Evolutionary conservation across 495 filamentous ascomycete genomes (phyloP).

Genomic region (Jackrogersella multiformis): DNA sequence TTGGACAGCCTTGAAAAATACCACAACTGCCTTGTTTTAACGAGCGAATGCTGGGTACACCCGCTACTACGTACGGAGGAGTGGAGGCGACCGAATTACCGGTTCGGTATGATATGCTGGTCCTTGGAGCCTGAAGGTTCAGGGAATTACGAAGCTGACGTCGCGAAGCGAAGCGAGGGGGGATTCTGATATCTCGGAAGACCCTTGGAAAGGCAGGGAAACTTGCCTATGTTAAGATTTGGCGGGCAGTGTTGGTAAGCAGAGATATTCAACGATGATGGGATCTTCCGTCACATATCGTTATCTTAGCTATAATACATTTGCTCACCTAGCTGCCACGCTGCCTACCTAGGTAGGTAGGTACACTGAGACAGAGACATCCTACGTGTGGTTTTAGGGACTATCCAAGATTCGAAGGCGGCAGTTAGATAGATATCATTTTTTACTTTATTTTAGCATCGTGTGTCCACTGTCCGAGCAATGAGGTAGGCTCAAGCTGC

Average conservation of each 20-base stretch:
- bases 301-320: background rate
- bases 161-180: conserved; percentile 28
- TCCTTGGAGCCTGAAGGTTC: conserved; percentile 15
- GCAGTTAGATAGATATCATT: conserved; percentile 9
- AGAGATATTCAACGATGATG: conserved; percentile 16
- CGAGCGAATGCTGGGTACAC: too few species aligned
- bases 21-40: conserved; percentile 17
- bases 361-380: conserved; percentile 2
- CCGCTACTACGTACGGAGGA: too few species aligned
- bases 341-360: too few species aligned
- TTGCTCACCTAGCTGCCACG: background rate
- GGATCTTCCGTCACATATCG: conserved; percentile 1
- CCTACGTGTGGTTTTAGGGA: conserved; percentile 9
- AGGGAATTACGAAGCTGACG: conserved; percentile 14
- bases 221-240: conserved; percentile 19
- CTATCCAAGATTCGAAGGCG: conserved; percentile 1
- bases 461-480: conserved; percentile 37
- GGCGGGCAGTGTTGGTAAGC: conserved; percentile 8
- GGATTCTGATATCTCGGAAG: conserved; percentile 18
- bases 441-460: too few species aligned
- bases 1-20: conserved; percentile 29
- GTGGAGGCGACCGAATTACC: conserved; percentile 30
- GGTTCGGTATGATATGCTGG: conserved; percentile 37
- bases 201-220: conserved; percentile 31
- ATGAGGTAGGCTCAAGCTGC: conserved; percentile 26